Evolutionary conservation across 495 filamentous ascomycete species (phyloP), one percentile per base, ranked within the genome.

Genomic region (Penicillium canariense): DNA sequence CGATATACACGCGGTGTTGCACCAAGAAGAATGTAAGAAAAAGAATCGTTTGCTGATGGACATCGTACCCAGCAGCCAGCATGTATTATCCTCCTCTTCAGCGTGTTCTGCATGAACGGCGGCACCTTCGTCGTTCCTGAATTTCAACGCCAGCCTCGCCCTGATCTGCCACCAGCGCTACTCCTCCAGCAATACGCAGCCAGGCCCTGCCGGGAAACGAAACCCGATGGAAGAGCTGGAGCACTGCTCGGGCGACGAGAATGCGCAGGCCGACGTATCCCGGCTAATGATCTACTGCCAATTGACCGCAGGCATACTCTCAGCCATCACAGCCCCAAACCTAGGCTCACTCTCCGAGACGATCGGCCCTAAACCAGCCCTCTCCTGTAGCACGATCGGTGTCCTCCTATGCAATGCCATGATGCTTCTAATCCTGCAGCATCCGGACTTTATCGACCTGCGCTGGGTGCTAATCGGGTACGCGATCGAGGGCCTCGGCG

Each of bases 31-130:
- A n/a, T n/a, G n/a, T n/a, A n/a, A 38, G 15, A 4, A 3, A 18
- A 9, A 17, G 34, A 9, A 6, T 5, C 1, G 15, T 36, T 38
- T 38, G 0, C 15, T 8, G 10, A 6, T 17, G 5, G 4, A n/a
- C 14, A 18, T 17, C 9, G 10, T 17, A 3, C 5, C 5, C n/a
- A n/a, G 55, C 80, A 83, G 55, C 73, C 81, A 68, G 76, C 77
- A 77, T 52, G 42, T 35, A 18, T 39, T 10, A 44, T 52, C 26
- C n/a, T 10, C 10, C 31, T 45, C 17, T 52, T 25, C 26, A 10
- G n/a, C 17, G 32, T 48, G 6, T 55, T 48, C 32, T 8, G 10
- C 5, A 22, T 55, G 22, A 25, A 25, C 10, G 38, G 28, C 26
- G 52, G 52, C 25, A 43, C 27, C 47, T 50, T 56, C 8, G 30